Percentiles rank a stretch among this genome's conserved stretches.
phyloP scores from a whole-genome alignment of 1,284 basidiomycete genomes.

The Fistulinella staudtii region DNA sequence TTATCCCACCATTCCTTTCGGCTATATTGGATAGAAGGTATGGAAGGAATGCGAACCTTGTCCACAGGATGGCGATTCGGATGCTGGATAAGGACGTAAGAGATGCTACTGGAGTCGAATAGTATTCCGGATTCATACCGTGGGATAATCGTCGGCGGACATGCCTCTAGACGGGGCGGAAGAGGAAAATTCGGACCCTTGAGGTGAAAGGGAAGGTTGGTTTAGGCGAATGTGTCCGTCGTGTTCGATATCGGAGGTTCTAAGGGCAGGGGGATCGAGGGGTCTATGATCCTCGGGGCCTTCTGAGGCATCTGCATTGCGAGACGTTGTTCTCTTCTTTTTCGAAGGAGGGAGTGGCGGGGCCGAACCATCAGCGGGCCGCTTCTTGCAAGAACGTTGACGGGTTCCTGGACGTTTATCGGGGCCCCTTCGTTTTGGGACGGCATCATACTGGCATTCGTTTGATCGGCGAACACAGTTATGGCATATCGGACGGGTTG shows the following conservation, averaged over 20 bases:
- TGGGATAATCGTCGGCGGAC: conserved; percentile 24
- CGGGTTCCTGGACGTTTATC: conserved; percentile 79
- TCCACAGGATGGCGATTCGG: conserved; percentile 29
- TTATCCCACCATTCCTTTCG: conserved; percentile 63
- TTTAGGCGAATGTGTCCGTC: conserved; percentile 25
- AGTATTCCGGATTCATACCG: conserved; percentile 16
- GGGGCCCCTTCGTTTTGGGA: conserved; percentile 74
- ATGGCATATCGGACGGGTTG: conserved; percentile 70
- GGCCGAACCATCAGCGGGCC: conserved; percentile 53
- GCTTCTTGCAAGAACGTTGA: conserved; percentile 76
- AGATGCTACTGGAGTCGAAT: not conserved
- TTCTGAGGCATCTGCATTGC: conserved; percentile 33
- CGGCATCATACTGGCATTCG: conserved; percentile 71
- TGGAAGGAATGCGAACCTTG: conserved; percentile 37
- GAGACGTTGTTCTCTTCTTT: conserved; percentile 50
- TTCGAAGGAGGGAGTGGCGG: conserved; percentile 48
- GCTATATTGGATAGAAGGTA: conserved; percentile 42
- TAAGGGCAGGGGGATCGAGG: conserved; percentile 26
- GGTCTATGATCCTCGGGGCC: conserved; percentile 26
- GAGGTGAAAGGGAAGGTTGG: conserved; percentile 32
- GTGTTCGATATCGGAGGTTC: conserved; percentile 28
- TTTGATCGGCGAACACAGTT: conserved; percentile 74
- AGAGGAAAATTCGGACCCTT: conserved; percentile 31
- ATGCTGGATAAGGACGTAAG: conserved; percentile 17
- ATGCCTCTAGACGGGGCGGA: conserved; percentile 26